A percentile compares a stretch with the other conserved stretches of the same genome.
These are phyloP conservation scores for Fusarium subglutinans DNA, from an alignment of 2,329 filamentous ascomycete genomes.

Conservation along the genomic window DNA sequence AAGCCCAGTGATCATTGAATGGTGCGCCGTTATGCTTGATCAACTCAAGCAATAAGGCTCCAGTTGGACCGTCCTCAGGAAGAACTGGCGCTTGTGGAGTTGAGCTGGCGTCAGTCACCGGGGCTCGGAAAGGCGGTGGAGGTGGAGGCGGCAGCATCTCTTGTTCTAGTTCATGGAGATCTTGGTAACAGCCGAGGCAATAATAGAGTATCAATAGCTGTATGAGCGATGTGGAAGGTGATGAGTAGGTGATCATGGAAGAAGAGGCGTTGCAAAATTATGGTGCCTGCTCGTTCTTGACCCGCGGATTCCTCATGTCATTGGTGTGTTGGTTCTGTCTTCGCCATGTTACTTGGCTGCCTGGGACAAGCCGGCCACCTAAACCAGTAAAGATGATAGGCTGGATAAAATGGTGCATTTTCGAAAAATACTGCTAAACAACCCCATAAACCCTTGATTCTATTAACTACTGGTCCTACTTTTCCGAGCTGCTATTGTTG, in stretches of 20 bases:
- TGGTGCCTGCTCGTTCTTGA: background rate
- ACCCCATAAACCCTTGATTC: no score
- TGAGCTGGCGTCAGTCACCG: rapidly evolving
- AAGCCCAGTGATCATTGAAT: conserved; percentile 1
- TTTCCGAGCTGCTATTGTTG: background rate
- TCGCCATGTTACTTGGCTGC: background rate
- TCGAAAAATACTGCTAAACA: no score
- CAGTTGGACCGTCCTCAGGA: no score
- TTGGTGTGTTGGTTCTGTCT: background rate
- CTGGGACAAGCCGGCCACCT: background rate
- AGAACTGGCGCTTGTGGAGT: background rate
- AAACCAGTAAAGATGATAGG: no score
- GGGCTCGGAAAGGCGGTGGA: rapidly evolving
- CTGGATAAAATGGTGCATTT: no score
- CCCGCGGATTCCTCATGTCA: no score
- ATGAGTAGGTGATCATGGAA: background rate
- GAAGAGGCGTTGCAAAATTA: background rate
- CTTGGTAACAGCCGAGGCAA: background rate
- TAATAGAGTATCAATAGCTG: background rate
- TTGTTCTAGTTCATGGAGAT: background rate
- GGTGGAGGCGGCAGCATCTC: background rate
- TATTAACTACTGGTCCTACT: no score
- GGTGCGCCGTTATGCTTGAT: background rate
- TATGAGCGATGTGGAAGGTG: no score
- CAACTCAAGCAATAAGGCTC: background rate